Evolutionary conservation across 345 rosid species (phyloP).

Genomic region (Nasturtium officinale): DNA sequence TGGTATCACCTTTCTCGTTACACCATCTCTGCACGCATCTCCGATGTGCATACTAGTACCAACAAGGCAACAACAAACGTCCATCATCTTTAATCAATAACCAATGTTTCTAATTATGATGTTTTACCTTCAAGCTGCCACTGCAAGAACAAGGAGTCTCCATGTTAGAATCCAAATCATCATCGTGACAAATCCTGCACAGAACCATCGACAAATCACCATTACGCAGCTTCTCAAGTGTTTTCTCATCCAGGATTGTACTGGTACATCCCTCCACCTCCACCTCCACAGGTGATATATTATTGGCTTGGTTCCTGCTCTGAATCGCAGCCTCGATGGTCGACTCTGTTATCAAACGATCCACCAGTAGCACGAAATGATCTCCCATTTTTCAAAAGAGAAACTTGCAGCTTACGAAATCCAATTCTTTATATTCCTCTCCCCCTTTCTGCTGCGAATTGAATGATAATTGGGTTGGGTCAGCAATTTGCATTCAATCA

Average conservation of each 20-base stretch:
- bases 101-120: not conserved
- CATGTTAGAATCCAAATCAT: conserved; percentile 80
- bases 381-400: conserved; percentile 62
- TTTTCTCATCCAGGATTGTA: conserved; percentile 45
- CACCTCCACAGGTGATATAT: conserved; percentile 40
- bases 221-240: conserved; percentile 36
- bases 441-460: conserved; percentile 33
- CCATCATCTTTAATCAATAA: not conserved
- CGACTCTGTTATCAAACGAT: conserved; percentile 82
- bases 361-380: conserved; percentile 89
- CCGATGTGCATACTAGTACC: conserved; percentile 83
- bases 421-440: not conserved
- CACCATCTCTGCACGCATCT: conserved; percentile 94
- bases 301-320: conserved; percentile 60
- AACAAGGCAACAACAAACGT: conserved; percentile 23
- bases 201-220: conserved; percentile 62
- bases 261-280: conserved; percentile 46
- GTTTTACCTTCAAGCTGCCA: conserved; percentile 80
- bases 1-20: conserved; percentile 84
- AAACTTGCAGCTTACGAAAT: conserved; percentile 32
- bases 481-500: conserved; percentile 21
- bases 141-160: conserved; percentile 89
- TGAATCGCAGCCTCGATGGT: conserved; percentile 80
- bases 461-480: conserved; percentile 33
- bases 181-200: conserved; percentile 95